These are phyloP conservation scores for Salvia hispanica DNA, from an alignment of 257 asterid genomes.

Conservation along the genomic window DNA sequence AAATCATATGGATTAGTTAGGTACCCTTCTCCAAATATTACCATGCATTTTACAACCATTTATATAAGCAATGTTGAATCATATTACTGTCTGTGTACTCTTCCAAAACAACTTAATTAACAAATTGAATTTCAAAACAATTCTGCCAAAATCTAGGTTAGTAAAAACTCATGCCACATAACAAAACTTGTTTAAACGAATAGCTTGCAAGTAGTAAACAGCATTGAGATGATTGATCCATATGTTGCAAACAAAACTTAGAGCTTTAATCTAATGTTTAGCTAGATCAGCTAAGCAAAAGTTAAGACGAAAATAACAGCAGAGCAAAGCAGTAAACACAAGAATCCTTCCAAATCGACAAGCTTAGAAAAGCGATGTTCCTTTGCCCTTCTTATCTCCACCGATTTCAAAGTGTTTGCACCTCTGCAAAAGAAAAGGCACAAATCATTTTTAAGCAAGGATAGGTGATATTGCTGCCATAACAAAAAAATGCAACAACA, in stretches of 20 bases:
- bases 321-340: conserved; percentile 6
- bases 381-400: conserved; percentile 63
- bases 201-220: neutral
- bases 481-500: neutral
- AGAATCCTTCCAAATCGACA: neutral
- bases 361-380: conserved; percentile 52
- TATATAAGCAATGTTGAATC: too few species aligned
- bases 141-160: too few species aligned
- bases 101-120: too few species aligned
- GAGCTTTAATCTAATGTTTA: conserved; percentile 18
- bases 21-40: too few species aligned
- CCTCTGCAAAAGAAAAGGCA: conserved; percentile 36
- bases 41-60: too few species aligned
- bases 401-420: conserved; percentile 62
- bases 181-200: too few species aligned
- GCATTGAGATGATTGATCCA: neutral
- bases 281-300: conserved; percentile 18
- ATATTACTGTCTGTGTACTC: too few species aligned
- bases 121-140: too few species aligned
- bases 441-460: neutral
- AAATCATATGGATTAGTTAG: too few species aligned
- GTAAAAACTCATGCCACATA: too few species aligned
- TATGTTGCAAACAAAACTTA: conserved; percentile 12
- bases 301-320: neutral
- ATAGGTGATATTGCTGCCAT: neutral